phyloP scores from a whole-genome alignment of 257 asterid genomes.

The Solanum appendiculatum region DNA sequence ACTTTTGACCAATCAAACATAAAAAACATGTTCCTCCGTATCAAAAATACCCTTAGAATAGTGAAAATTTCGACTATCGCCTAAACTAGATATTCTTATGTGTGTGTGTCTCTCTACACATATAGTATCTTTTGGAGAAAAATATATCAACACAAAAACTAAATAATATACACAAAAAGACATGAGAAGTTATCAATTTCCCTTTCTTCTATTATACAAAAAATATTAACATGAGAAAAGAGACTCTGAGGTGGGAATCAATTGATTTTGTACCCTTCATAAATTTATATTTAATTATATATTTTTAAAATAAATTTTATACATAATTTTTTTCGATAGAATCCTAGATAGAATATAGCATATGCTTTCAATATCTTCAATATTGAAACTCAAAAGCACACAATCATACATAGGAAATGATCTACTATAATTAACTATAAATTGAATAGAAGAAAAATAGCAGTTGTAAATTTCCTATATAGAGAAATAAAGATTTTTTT shows the following conservation, averaged over 20 bases:
- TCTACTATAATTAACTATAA: not conserved
- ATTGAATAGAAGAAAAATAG: not conserved
- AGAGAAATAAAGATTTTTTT: not conserved
- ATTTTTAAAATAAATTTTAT: not conserved
- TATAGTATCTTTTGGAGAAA: not conserved
- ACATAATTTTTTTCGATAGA: not conserved
- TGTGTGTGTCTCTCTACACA: not conserved
- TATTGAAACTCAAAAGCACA: not conserved
- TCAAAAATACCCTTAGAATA: no score
- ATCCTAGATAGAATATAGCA: not conserved
- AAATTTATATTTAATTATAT: not conserved
- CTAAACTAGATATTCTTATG: no score
- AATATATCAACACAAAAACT: not conserved
- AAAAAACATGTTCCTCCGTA: no score
- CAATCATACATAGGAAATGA: not conserved
- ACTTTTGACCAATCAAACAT: no score
- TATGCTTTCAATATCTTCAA: not conserved
- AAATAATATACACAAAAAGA: not conserved
- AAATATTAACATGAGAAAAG: not conserved
- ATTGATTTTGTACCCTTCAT: not conserved
- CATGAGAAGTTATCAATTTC: not conserved
- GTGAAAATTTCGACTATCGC: no score
- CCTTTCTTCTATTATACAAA: not conserved
- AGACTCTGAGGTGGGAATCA: not conserved
- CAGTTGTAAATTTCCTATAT: not conserved